Evolutionary conservation across 345 rosid species (phyloP).

Genomic region (Eucalyptus brandiana): DNA sequence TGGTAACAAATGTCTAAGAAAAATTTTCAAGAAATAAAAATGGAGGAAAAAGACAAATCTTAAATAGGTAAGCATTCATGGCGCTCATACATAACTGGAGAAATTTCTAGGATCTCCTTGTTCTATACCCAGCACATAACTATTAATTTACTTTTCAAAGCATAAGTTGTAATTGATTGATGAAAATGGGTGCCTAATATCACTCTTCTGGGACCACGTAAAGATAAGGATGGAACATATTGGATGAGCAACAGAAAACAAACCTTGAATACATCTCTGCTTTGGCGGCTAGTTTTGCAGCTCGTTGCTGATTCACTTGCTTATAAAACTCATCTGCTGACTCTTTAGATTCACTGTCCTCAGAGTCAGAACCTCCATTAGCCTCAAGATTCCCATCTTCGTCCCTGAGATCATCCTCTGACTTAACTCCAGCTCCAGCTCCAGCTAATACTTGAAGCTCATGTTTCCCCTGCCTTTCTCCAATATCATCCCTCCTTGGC

Average conservation of each 20-base stretch:
- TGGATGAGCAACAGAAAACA: not conserved
- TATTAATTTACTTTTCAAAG: not conserved
- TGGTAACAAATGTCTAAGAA: too few relatives aligned
- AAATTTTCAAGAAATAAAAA: too few relatives aligned
- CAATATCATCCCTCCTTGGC: slow-evolving; percentile 86
- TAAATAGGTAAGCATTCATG: too few relatives aligned
- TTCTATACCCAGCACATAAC: too few relatives aligned
- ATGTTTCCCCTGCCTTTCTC: slow-evolving; percentile 80
- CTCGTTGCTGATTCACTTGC: slow-evolving; percentile 37
- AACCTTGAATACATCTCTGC: slow-evolving; percentile 57
- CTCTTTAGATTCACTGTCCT: slow-evolving; percentile 25
- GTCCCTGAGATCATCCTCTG: slow-evolving; percentile 41
- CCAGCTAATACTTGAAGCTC: slow-evolving; percentile 76
- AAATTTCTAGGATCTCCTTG: too few relatives aligned
- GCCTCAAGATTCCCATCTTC: slow-evolving; percentile 8
- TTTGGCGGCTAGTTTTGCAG: slow-evolving; percentile 57
- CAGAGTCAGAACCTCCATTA: slow-evolving; percentile 14
- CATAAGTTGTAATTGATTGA: not conserved
- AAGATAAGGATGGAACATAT: not conserved
- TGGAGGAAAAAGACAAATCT: too few relatives aligned
- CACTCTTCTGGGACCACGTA: too few relatives aligned
- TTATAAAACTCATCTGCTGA: slow-evolving; percentile 54
- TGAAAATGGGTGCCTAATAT: not conserved
- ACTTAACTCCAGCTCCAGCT: slow-evolving; percentile 64
- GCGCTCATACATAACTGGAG: too few relatives aligned